These are phyloP conservation scores for Areca catechu DNA, from an alignment of 176 grass and related monocot genomes.

Conservation along the genomic window DNA sequence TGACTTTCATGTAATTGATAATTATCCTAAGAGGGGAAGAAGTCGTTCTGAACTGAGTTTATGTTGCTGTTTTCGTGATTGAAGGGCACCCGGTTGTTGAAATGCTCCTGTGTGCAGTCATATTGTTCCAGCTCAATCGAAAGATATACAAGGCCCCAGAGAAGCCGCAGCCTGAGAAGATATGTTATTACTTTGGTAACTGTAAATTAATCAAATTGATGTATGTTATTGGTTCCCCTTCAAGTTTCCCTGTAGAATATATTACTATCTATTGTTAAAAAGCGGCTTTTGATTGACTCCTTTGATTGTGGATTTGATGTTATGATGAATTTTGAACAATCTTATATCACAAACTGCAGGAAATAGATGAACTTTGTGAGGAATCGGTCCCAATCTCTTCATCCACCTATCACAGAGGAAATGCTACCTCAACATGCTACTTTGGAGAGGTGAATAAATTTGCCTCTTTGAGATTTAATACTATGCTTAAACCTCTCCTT, in stretches of 20 bases:
- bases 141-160: slow-evolving; percentile 97
- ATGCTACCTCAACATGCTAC: slow-evolving; percentile 30
- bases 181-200: slow-evolving; percentile 11
- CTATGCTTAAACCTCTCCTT: no score
- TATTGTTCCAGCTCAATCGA: slow-evolving; percentile 84
- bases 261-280: no score
- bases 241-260: no score
- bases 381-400: slow-evolving; percentile 79
- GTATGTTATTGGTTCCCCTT: no score
- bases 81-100: slow-evolving; percentile 91
- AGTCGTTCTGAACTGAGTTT: not conserved
- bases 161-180: slow-evolving; percentile 85
- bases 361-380: slow-evolving; percentile 95
- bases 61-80: slow-evolving; percentile 13
- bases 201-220: no score
- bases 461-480: not conserved
- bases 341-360: slow-evolving; percentile 34
- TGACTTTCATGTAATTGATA: not conserved
- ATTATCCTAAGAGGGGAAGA: no score
- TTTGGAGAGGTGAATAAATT: slow-evolving; percentile 62
- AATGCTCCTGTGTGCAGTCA: slow-evolving; percentile 74
- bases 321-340: not conserved
- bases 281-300: no score
- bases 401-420: slow-evolving; percentile 58
- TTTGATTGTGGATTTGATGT: no score